phyloP scores from a whole-genome alignment of 2,329 filamentous ascomycete genomes.

The Celoporthe dispersa region DNA sequence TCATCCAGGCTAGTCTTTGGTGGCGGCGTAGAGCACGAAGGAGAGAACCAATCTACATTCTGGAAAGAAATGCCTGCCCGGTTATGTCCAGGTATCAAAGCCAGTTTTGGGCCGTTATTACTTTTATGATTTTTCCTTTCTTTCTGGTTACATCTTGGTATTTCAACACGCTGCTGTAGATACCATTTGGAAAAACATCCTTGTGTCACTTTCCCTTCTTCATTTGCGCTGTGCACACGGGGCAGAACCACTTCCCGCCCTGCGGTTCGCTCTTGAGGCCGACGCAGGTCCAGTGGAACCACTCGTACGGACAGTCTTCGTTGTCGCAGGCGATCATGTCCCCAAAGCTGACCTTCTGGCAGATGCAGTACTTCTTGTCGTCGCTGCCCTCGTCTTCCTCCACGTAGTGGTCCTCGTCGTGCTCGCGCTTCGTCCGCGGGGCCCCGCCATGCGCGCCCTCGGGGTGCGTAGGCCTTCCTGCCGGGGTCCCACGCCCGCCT shows the following conservation, averaged over 20 bases:
- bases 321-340: conserved; percentile 93
- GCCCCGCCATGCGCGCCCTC: conserved; percentile 30
- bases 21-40: background rate
- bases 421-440: conserved; percentile 36
- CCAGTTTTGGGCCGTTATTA: background rate
- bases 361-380: conserved; percentile 83
- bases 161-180: too few relatives aligned
- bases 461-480: conserved; percentile 31
- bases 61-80: too few relatives aligned
- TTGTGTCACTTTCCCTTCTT: conserved; percentile 41
- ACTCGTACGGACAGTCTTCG: conserved; percentile 78
- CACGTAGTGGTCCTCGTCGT: conserved; percentile 49
- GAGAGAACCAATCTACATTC: too few relatives aligned
- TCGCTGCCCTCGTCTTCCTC: conserved; percentile 74
- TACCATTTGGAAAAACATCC: background rate
- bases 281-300: conserved; percentile 84
- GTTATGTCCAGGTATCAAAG: background rate
- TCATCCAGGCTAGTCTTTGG: background rate
- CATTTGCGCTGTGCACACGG: conserved; percentile 60
- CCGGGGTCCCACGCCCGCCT: conserved; percentile 45
- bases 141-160: background rate
- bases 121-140: background rate
- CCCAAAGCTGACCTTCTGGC: conserved; percentile 81
- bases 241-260: conserved; percentile 68
- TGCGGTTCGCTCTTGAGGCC: conserved; percentile 69